Percentiles rank a stretch among this genome's conserved stretches.
Conservation (phyloP, 495 filamentous ascomycete genomes). For the Aspergillus panamensis region DNA sequence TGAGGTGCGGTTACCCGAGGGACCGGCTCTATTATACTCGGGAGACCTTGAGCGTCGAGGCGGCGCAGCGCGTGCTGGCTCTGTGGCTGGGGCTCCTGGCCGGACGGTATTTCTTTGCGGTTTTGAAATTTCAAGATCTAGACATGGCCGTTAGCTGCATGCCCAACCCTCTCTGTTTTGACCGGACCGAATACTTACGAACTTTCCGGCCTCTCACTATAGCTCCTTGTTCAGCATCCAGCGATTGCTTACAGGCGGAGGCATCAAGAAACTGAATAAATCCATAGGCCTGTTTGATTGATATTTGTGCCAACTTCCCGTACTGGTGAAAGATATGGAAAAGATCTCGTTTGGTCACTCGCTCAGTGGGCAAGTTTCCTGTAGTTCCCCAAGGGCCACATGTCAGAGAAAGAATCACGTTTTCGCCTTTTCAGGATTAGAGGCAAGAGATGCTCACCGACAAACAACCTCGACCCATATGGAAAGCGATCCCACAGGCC, state of each 20-base stretch:
- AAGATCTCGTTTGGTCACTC: constrained; percentile 88
- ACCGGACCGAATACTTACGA: constrained; percentile 59
- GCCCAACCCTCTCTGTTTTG: neutral
- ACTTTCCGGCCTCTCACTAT: constrained; percentile 81
- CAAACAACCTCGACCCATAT: constrained; percentile 78
- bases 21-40: constrained; percentile 55
- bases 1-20: constrained; percentile 33
- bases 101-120: constrained; percentile 70
- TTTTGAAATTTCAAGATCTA: constrained; percentile 93
- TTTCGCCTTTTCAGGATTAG: neutral
- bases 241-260: constrained; percentile 65
- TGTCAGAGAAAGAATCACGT: constrained; percentile 15
- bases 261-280: constrained; percentile 91
- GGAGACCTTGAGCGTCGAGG: constrained; percentile 66
- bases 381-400: constrained; percentile 10
- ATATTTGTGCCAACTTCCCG: constrained; percentile 88
- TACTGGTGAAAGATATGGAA: constrained; percentile 85
- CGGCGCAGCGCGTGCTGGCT: constrained; percentile 36
- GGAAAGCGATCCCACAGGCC: constrained; percentile 95
- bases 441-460: constrained; percentile 59
- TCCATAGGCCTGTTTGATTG: constrained; percentile 94
- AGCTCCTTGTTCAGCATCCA: constrained; percentile 72
- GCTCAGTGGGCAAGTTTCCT: constrained; percentile 93
- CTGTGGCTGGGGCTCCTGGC: constrained; percentile 39
- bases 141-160: constrained; percentile 5